phyloP scores from a whole-genome alignment of 2,329 filamentous ascomycete species.

The Diaporthe vaccinii region DNA sequence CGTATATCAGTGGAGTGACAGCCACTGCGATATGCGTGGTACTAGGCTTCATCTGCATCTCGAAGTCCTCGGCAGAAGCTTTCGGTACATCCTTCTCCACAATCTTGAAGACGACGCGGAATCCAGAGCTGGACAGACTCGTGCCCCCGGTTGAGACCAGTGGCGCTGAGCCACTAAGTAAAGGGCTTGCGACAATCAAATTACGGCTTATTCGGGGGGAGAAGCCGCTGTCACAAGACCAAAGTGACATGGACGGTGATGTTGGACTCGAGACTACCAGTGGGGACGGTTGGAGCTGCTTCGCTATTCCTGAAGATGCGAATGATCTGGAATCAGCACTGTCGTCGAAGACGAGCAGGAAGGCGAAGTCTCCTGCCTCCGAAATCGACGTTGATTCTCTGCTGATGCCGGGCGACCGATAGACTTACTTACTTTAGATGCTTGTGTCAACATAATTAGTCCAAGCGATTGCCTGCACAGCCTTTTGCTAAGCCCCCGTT shows the following conservation, averaged over 20 bases:
- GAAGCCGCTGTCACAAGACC: background rate
- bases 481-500: no score
- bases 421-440: background rate
- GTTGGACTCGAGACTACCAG: background rate
- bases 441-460: background rate
- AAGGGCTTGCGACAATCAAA: background rate
- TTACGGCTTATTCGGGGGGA: background rate
- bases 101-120: background rate
- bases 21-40: background rate
- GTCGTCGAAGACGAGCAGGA: background rate
- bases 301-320: background rate
- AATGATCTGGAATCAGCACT: background rate
- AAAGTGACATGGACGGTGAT: background rate
- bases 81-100: constrained; percentile 7
- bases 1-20: background rate
- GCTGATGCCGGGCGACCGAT: background rate
- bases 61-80: background rate
- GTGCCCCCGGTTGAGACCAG: background rate
- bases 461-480: no score
- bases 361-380: background rate
- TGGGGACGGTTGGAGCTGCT: background rate
- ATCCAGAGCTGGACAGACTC: constrained; percentile 10
- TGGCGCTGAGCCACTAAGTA: background rate
- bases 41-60: background rate
- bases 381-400: background rate